Evolutionary conservation across 345 rosid genomes (phyloP).

Genomic region (Capsella bursapastoris): DNA sequence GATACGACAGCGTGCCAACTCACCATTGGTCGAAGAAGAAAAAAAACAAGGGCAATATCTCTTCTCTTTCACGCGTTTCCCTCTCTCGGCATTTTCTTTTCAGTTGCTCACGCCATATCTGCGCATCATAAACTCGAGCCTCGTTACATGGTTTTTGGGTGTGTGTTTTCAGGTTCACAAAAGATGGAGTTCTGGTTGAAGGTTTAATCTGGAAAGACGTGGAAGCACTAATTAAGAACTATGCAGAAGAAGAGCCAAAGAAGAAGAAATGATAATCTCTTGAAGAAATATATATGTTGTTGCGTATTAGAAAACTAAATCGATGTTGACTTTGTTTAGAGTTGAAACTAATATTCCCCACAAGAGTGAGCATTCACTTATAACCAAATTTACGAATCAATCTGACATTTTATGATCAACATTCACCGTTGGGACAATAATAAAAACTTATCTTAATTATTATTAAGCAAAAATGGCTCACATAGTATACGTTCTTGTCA

Average conservation of each 20-base stretch:
- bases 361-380: conserved; percentile 5
- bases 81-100: conserved; percentile 26
- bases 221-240: conserved; percentile 60
- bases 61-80: background rate
- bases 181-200: conserved; percentile 87
- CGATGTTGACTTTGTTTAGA: conserved; percentile 26
- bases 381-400: background rate
- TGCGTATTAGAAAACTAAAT: conserved; percentile 14
- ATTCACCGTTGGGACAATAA: conserved; percentile 1
- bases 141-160: background rate
- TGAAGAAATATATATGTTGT: conserved; percentile 23
- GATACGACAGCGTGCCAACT: too few species aligned
- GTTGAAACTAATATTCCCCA: conserved; percentile 7
- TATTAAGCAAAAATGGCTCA: background rate
- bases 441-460: background rate
- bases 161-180: conserved; percentile 72
- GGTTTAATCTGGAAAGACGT: conserved; percentile 95
- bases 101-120: background rate
- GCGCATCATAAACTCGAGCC: background rate
- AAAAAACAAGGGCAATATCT: too few species aligned
- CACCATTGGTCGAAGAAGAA: too few species aligned
- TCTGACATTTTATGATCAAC: background rate
- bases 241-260: conserved; percentile 80
- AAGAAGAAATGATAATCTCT: conserved; percentile 65
- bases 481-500: background rate